These are phyloP conservation scores for Tuber aestivum DNA, from an alignment of 495 filamentous ascomycete genomes.

Conservation along the genomic window DNA sequence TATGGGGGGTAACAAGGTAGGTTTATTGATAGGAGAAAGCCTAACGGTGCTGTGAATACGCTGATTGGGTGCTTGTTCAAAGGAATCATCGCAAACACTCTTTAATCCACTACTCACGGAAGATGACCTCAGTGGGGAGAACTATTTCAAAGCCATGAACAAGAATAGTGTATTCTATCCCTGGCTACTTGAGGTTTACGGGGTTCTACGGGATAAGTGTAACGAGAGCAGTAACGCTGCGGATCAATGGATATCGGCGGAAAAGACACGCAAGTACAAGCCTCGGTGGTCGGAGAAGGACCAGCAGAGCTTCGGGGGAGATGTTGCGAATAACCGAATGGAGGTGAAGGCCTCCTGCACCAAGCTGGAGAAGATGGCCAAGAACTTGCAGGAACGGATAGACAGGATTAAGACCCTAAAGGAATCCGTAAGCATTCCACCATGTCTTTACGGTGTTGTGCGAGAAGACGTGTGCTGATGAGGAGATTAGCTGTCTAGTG, in stretches of 20 bases:
- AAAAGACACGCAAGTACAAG: not conserved
- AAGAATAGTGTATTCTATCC: slow-evolving; percentile 4
- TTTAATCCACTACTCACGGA: slow-evolving; percentile 2
- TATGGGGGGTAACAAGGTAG: not conserved
- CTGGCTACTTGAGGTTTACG: not conserved
- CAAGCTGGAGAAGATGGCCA: not conserved
- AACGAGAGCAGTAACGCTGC: not conserved
- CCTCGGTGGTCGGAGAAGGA: slow-evolving; percentile 1
- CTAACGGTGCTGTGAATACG: not conserved
- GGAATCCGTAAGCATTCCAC: not conserved
- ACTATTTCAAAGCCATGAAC: slow-evolving; percentile 6
- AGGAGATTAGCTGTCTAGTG: not conserved
- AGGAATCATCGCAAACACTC: not conserved
- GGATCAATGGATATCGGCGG: not conserved
- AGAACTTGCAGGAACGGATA: not conserved
- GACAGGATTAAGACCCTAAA: slow-evolving; percentile 3
- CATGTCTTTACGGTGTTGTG: not conserved
- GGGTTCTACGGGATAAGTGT: not conserved
- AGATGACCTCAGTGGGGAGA: slow-evolving; percentile 6
- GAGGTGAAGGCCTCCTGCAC: not conserved
- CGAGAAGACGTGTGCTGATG: not conserved
- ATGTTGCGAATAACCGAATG: not conserved
- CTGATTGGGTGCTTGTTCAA: not conserved
- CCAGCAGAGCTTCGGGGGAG: not conserved
- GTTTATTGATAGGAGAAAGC: not conserved